Conservation (phyloP, 73 alveolate species). For the Paramecium primaurelia region DNA sequence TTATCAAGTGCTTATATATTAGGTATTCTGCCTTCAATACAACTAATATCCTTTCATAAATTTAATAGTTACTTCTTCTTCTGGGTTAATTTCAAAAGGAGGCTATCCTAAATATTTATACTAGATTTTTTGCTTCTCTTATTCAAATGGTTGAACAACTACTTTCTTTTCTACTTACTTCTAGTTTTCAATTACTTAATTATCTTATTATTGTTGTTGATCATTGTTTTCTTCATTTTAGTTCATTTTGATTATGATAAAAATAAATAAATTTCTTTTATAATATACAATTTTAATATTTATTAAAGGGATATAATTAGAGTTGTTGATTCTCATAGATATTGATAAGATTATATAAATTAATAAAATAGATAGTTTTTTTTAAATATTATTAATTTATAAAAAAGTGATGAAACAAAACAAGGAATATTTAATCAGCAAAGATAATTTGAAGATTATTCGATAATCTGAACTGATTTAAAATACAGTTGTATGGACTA, state of each 20-base stretch:
- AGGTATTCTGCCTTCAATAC: slow-evolving; percentile 68
- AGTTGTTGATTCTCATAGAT: not conserved
- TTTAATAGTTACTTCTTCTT: not conserved
- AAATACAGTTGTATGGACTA: not conserved
- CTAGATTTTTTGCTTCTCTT: not conserved
- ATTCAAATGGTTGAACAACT: not conserved
- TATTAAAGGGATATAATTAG: not conserved
- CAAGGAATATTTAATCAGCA: not conserved
- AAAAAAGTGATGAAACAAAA: not conserved
- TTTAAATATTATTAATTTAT: no score
- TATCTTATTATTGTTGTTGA: not conserved
- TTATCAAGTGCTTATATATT: slow-evolving; percentile 61
- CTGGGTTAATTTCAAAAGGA: not conserved
- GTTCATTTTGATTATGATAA: not conserved
- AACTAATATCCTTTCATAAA: slow-evolving; percentile 62
- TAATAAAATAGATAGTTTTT: no score
- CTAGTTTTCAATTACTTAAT: not conserved
- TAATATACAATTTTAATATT: not conserved
- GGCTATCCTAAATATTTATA: not conserved
- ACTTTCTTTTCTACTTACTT: not conserved
- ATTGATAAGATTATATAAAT: no score
- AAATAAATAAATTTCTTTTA: not conserved
- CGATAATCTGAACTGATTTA: not conserved
- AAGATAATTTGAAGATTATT: not conserved
- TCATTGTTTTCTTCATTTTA: not conserved